Percentiles rank a stretch among this genome's conserved stretches.
Conservation (phyloP, 805 yeast species). For the Ogataea degrootiae region DNA sequence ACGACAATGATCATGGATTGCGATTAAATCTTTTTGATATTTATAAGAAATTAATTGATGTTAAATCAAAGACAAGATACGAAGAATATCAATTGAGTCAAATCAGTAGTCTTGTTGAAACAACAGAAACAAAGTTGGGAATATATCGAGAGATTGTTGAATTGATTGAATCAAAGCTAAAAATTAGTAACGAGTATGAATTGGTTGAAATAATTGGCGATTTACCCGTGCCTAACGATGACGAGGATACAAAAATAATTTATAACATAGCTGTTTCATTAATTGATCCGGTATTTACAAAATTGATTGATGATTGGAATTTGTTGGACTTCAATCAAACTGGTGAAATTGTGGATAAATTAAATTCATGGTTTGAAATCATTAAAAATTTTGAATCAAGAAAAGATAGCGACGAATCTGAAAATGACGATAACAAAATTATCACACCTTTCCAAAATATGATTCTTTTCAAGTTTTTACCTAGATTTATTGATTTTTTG, state of each 20-base stretch:
- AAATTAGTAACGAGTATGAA: neutral
- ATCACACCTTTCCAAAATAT: conserved; percentile 31
- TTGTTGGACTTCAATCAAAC: conserved; percentile 31
- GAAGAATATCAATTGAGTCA: conserved; percentile 13
- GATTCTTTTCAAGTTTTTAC: conserved; percentile 33
- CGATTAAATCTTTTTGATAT: conserved; percentile 16
- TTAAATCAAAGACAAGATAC: conserved; percentile 10
- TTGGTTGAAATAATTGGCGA: conserved; percentile 1
- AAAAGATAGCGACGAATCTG: neutral
- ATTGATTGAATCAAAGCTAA: neutral
- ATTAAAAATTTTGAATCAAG: conserved; percentile 1
- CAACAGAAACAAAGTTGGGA: conserved; percentile 4
- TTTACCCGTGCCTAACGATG: conserved; percentile 2
- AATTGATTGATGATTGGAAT: conserved; percentile 32
- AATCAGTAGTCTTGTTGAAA: conserved; percentile 1
- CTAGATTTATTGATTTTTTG: conserved; percentile 27
- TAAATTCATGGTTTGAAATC: conserved; percentile 27
- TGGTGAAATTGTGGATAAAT: conserved; percentile 22
- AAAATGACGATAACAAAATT: conserved; percentile 1
- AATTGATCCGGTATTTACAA: conserved; percentile 17
- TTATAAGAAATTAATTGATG: conserved; percentile 5
- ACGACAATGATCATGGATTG: conserved; percentile 9
- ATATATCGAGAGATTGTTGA: conserved; percentile 1
- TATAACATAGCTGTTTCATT: conserved; percentile 16
- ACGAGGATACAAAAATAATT: conserved; percentile 6